These are phyloP conservation scores for Fonsecaea monophora DNA, from an alignment of 2,329 filamentous ascomycete genomes.

Conservation along the genomic window DNA sequence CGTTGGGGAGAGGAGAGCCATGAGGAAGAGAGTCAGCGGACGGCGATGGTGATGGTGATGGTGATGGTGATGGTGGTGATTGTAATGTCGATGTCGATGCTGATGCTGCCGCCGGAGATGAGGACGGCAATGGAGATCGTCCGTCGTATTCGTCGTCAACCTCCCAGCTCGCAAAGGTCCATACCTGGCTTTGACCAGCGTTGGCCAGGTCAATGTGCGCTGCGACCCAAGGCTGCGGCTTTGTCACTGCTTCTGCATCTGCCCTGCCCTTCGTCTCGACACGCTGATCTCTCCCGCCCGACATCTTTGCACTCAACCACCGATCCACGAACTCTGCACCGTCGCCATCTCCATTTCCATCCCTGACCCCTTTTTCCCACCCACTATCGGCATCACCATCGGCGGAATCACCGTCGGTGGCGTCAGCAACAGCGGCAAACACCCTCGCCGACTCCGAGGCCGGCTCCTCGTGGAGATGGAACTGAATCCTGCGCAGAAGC, in stretches of 20 bases:
- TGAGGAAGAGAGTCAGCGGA: neutral
- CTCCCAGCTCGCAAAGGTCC: conserved; percentile 52
- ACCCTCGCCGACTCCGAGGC: conserved; percentile 42
- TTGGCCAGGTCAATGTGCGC: conserved; percentile 50
- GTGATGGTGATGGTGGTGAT: neutral
- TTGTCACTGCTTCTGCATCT: neutral
- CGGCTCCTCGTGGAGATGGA: conserved; percentile 43
- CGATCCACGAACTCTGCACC: neutral
- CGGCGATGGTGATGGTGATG: neutral
- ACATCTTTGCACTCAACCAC: conserved; percentile 3
- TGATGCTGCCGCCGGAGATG: neutral
- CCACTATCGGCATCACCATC: neutral
- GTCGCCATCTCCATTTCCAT: neutral
- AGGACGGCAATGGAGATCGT: conserved; percentile 4
- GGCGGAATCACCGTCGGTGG: no score
- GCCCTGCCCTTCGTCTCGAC: neutral
- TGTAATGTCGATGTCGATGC: neutral
- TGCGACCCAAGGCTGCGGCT: conserved; percentile 45
- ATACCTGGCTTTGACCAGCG: conserved; percentile 51
- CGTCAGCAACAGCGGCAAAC: conserved; percentile 25
- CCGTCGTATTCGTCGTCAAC: conserved; percentile 10
- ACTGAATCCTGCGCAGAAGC: conserved; percentile 50
- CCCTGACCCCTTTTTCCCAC: neutral
- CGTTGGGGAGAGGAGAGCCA: neutral
- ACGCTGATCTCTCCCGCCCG: neutral